phyloP scores from a whole-genome alignment of 257 asterid species.

The Solanum megistacrolobum region DNA sequence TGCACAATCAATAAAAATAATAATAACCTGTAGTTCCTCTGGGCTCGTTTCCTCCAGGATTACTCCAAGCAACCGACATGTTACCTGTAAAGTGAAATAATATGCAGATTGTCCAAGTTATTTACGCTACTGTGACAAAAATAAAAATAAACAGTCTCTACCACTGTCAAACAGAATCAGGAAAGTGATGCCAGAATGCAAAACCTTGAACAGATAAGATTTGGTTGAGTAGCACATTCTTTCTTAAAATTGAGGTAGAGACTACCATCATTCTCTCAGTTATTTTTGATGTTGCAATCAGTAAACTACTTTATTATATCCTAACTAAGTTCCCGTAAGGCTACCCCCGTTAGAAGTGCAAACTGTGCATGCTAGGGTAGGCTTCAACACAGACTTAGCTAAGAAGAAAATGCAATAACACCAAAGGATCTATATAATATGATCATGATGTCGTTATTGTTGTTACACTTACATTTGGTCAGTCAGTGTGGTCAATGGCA shows the following conservation, averaged over 20 bases:
- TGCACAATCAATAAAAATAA: background rate
- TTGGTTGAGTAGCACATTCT: background rate
- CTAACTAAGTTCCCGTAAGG: background rate
- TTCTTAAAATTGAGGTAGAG: background rate
- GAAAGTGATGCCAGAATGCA: background rate
- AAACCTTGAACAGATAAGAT: background rate
- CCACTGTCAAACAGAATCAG: background rate
- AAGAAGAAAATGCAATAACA: background rate
- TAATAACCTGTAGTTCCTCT: constrained; percentile 80
- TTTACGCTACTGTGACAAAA: background rate
- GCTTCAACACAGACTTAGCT: background rate
- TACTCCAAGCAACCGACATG: constrained; percentile 74
- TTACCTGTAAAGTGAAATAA: constrained; percentile 36
- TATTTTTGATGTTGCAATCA: background rate
- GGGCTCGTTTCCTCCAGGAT: constrained; percentile 76
- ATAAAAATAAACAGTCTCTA: background rate
- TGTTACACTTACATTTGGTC: background rate
- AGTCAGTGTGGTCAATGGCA: background rate
- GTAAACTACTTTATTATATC: background rate
- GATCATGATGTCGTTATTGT: background rate
- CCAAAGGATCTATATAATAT: background rate
- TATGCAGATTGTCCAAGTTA: background rate
- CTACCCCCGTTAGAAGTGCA: background rate
- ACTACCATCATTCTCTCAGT: background rate
- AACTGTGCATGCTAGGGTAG: background rate